A percentile compares a stretch with the other conserved stretches of the same genome.
These are phyloP conservation scores for Aspergillus incahuasiensis DNA, from an alignment of 495 filamentous ascomycete species.

Conservation along the genomic window DNA sequence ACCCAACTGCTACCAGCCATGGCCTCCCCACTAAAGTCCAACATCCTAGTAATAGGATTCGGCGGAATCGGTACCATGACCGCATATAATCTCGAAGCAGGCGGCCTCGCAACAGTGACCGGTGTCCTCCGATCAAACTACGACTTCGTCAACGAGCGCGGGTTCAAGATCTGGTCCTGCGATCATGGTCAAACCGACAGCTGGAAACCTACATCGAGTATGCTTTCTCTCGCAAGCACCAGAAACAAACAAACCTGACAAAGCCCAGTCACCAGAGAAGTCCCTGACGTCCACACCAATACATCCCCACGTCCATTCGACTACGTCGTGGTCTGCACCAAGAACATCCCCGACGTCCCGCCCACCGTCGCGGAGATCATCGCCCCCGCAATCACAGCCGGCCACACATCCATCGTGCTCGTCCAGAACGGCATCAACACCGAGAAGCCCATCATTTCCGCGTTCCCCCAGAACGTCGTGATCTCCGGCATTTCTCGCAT, in stretches of 20 bases:
- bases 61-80: neutral
- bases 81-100: neutral
- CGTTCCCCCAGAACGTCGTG: neutral
- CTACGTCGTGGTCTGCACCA: slow-evolving; percentile 48
- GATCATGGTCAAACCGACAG: neutral
- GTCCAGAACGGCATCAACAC: slow-evolving; percentile 64
- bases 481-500: slow-evolving; percentile 50
- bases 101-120: neutral
- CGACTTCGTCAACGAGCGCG: neutral
- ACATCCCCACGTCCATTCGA: slow-evolving; percentile 32
- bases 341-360: slow-evolving; percentile 41
- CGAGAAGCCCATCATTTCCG: slow-evolving; percentile 46
- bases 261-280: neutral
- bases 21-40: neutral
- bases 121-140: neutral
- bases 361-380: slow-evolving; percentile 38
- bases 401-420: slow-evolving; percentile 48
- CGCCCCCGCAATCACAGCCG: slow-evolving; percentile 43
- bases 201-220: neutral
- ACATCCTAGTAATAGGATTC: neutral
- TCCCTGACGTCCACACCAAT: neutral
- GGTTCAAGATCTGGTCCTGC: neutral
- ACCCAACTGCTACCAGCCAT: neutral
- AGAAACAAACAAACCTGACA: neutral
- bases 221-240: neutral